phyloP scores from a whole-genome alignment of 1,284 basidiomycete genomes.

The Ustilago cynodontis region DNA sequence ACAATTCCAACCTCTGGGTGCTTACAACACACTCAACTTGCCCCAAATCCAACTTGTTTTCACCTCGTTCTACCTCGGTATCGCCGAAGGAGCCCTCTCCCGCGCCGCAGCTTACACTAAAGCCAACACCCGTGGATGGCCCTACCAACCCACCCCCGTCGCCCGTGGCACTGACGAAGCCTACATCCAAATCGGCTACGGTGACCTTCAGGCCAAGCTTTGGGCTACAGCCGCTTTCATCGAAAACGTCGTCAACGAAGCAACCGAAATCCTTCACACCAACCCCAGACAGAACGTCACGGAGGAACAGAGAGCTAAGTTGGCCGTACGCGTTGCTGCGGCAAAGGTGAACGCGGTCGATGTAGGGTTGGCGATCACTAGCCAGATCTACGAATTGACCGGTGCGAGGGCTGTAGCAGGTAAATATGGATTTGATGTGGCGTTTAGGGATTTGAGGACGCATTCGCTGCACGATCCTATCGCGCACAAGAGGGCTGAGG shows the following conservation, averaged over 20 bases:
- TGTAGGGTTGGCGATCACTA: constrained; percentile 66
- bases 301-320: constrained; percentile 64
- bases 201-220: constrained; percentile 66
- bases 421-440: constrained; percentile 68
- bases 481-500: constrained; percentile 67
- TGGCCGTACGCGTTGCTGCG: constrained; percentile 67
- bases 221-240: constrained; percentile 68
- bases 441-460: constrained; percentile 58
- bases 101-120: constrained; percentile 65
- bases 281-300: constrained; percentile 54
- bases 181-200: constrained; percentile 69
- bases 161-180: constrained; percentile 64
- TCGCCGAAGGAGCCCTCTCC: constrained; percentile 66
- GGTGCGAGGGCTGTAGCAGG: constrained; percentile 65
- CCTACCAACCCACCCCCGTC: constrained; percentile 61
- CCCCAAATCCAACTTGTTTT: constrained; percentile 69
- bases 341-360: constrained; percentile 67
- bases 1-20: constrained; percentile 61
- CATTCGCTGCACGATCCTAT: constrained; percentile 70
- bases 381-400: constrained; percentile 66
- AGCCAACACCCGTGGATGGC: constrained; percentile 68
- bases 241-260: constrained; percentile 55
- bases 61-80: constrained; percentile 70
- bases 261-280: constrained; percentile 53
- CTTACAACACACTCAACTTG: constrained; percentile 68